phyloP scores from a whole-genome alignment of 139 green algal genomes.

The Volvox africanus region DNA sequence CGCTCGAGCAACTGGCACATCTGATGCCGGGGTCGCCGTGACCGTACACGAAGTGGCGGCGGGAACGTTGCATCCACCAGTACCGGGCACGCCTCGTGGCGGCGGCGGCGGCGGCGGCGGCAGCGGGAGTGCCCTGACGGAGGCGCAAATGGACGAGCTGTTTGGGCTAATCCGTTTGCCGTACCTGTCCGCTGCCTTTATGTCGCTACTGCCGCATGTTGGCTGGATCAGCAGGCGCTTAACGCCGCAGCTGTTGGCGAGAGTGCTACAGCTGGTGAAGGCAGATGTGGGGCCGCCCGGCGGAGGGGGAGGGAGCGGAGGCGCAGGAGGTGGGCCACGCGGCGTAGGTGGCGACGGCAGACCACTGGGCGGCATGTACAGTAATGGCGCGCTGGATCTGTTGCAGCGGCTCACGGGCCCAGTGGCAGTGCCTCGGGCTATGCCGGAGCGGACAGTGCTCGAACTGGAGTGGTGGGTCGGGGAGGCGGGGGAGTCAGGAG shows the following conservation, averaged over 20 bases:
- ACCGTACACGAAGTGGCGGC: not conserved
- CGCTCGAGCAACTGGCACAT: not conserved
- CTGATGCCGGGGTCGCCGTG: not conserved
- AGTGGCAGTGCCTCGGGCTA: not conserved
- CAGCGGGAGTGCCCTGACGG: not conserved
- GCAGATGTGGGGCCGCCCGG: not conserved
- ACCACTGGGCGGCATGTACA: not conserved
- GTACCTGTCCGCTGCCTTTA: not conserved
- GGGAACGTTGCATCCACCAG: not conserved
- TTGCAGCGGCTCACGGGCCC: not conserved
- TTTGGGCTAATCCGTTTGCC: slow-evolving; percentile 13
- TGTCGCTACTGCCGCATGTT: slow-evolving; percentile 12
- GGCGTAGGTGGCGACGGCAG: not conserved
- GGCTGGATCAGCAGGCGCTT: not conserved
- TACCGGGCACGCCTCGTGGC: not conserved
- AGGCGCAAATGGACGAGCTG: slow-evolving; percentile 33
- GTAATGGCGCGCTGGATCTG: not conserved
- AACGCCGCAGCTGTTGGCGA: not conserved
- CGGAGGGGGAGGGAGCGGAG: not conserved
- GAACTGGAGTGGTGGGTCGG: slow-evolving; percentile 17
- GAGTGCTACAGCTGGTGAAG: slow-evolving; percentile 12
- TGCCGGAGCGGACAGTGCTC: slow-evolving; percentile 1
- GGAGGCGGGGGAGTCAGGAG: not conserved
- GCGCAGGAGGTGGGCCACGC: not conserved
- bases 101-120: not conserved